phyloP scores from a whole-genome alignment of 1,284 basidiomycete genomes.

The Naganishia sp. region DNA sequence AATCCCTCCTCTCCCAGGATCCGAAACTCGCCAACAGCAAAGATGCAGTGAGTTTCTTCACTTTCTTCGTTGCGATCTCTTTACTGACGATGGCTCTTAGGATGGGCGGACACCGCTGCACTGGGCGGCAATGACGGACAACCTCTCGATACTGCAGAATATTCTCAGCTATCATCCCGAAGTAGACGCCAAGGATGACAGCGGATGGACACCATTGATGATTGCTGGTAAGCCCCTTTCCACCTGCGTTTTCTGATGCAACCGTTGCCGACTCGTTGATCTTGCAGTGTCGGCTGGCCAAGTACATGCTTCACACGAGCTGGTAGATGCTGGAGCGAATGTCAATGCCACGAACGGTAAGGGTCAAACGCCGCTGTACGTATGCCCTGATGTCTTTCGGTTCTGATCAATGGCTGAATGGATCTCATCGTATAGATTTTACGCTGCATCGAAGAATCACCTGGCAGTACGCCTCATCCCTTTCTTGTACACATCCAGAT shows the following conservation, averaged over 20 bases:
- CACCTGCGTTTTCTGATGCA: no score
- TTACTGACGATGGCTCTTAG: slow-evolving; percentile 53
- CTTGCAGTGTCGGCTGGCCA: slow-evolving; percentile 74
- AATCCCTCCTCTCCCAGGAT: slow-evolving; percentile 69
- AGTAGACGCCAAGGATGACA: slow-evolving; percentile 69
- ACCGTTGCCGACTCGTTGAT: not conserved
- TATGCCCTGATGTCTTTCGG: slow-evolving; percentile 27
- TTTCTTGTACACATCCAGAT: not conserved
- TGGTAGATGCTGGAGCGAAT: slow-evolving; percentile 81
- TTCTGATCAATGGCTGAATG: not conserved
- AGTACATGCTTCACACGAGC: slow-evolving; percentile 71
- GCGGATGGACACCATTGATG: slow-evolving; percentile 84
- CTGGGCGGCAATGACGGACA: slow-evolving; percentile 76
- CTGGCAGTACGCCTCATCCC: slow-evolving; percentile 65
- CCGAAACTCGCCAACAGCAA: slow-evolving; percentile 61
- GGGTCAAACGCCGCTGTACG: slow-evolving; percentile 81
- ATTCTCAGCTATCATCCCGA: slow-evolving; percentile 70
- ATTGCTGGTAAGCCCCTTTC: slow-evolving; percentile 66
- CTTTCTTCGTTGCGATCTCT: no score
- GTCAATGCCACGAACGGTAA: slow-evolving; percentile 79
- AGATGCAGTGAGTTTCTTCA: slow-evolving; percentile 55
- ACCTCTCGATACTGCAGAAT: slow-evolving; percentile 68
- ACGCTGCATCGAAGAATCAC: slow-evolving; percentile 89
- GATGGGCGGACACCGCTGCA: slow-evolving; percentile 87
- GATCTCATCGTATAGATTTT: slow-evolving; percentile 65